Evolutionary conservation across 129 eudicot species (phyloP), one percentile per base, ranked within the genome.

Genomic region (Artemisia argyi): DNA sequence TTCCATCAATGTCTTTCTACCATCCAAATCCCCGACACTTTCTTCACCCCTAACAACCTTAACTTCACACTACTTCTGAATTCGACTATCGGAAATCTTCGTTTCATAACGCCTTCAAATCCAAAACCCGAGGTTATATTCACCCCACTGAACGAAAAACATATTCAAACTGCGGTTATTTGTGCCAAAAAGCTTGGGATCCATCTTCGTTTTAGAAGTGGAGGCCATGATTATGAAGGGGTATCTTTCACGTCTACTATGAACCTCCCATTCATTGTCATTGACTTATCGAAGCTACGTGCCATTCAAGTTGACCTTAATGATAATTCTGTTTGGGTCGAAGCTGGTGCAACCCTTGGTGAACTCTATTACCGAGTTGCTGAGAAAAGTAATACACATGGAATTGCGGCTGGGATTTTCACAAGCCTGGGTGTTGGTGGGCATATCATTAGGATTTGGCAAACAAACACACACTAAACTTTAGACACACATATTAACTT

Each of bases 141-240:
- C 22, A 20, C 22, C 22, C 22, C 22, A 20, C 1, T 20, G 22
- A 20, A 20, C 22, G 22, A 20, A 20, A 20, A 20, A 20, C 22
- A 20, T 20, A 20, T 20, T 20, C 22, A 20, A 20, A 20, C 22
- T 20, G 22, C 22, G 22, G 22, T 20, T 20, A 20, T 20, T 20
- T 20, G 87, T 69, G 76, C 87, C 12, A 83, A 66, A 66, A 54
- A 71, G 51, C 66, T 74, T 0, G 59, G 69, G 0, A 58, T 79
- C 58, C 79, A 75, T 14, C 62, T 79, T 11, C 73, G 87, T 52
- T 78, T 47, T 20, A 58, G 87, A 8, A 83, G 87, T 55, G 83
- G 87, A 2, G 83, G 87, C 61, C 86, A 82, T 64, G 86, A 82
- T 16, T 82, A 74, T 13, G 83, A 82, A 26, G 83, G 90, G 8